phyloP scores from a whole-genome alignment of 2,329 filamentous ascomycete species.

The Exophiala xenobiotica region DNA sequence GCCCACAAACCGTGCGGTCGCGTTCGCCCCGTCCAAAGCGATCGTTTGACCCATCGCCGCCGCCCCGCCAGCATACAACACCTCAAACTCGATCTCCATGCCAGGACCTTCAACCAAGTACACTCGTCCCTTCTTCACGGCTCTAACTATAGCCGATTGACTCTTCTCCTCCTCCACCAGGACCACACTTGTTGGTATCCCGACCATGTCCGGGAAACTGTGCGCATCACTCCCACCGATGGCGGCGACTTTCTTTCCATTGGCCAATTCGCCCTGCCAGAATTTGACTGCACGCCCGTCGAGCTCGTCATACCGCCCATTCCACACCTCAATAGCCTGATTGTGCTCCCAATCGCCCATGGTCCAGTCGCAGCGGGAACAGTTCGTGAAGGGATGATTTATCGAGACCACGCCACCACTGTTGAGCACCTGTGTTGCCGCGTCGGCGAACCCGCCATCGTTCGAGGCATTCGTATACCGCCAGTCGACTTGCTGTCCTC shows the following conservation, averaged over 20 bases:
- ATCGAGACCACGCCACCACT: slow-evolving; percentile 23
- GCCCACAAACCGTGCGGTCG: slow-evolving; percentile 4
- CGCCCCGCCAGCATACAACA: neutral
- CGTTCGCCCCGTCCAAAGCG: neutral
- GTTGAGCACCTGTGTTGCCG: slow-evolving; percentile 19
- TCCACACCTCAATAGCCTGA: slow-evolving; percentile 30
- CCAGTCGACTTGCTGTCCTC: slow-evolving; percentile 23
- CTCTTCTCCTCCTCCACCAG: slow-evolving; percentile 13
- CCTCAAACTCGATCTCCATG: slow-evolving; percentile 23
- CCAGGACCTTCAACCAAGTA: slow-evolving; percentile 27
- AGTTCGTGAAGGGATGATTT: slow-evolving; percentile 28
- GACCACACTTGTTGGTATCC: slow-evolving; percentile 28
- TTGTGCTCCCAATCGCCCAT: slow-evolving; percentile 29
- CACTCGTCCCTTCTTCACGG: slow-evolving; percentile 21
- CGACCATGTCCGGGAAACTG: slow-evolving; percentile 21
- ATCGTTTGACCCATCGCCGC: slow-evolving; percentile 15
- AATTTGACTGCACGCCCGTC: slow-evolving; percentile 25
- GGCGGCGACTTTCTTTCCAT: slow-evolving; percentile 23
- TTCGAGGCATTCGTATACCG: slow-evolving; percentile 18
- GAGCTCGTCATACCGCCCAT: slow-evolving; percentile 16
- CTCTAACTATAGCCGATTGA: slow-evolving; percentile 26
- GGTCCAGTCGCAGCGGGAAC: slow-evolving; percentile 28
- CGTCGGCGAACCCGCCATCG: slow-evolving; percentile 14
- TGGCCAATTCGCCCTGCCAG: slow-evolving; percentile 27
- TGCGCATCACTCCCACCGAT: slow-evolving; percentile 29